Conservation (phyloP, 2,329 filamentous ascomycete species). For the Arthrobotrys megalospora region DNA sequence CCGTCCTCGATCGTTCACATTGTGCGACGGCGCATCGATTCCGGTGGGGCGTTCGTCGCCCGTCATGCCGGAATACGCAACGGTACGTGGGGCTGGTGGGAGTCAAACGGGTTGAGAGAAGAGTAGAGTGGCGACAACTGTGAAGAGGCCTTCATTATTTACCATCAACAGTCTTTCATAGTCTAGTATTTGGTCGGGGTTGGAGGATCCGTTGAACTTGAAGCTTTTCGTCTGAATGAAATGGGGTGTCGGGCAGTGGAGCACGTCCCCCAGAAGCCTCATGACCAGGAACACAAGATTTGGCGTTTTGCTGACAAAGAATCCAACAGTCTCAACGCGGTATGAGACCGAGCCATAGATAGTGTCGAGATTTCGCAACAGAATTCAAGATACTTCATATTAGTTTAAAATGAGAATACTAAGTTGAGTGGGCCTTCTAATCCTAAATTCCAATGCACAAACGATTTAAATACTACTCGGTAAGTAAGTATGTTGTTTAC, state of each 20-base stretch:
- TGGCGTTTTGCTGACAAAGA: conserved; percentile 31
- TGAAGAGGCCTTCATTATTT: conserved; percentile 55
- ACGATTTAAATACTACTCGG: too few species aligned
- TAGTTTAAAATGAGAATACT: too few species aligned
- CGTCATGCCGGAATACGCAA: conserved; percentile 37
- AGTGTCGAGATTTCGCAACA: not conserved
- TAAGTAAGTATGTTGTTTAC: too few species aligned
- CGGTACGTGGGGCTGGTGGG: conserved; percentile 7
- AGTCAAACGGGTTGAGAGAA: conserved; percentile 17
- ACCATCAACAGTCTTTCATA: conserved; percentile 33
- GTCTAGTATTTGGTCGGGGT: conserved; percentile 6
- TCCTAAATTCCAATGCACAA: too few species aligned
- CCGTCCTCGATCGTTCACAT: not conserved
- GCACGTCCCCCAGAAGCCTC: conserved; percentile 17
- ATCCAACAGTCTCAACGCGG: conserved; percentile 16
- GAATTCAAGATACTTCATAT: not conserved
- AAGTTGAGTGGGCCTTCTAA: too few species aligned
- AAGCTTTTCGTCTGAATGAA: conserved; percentile 13
- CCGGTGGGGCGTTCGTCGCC: conserved; percentile 35
- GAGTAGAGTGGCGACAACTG: conserved; percentile 7
- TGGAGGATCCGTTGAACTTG: conserved; percentile 13
- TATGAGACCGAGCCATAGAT: not conserved
- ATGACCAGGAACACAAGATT: conserved; percentile 29
- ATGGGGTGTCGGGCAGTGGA: conserved; percentile 18
- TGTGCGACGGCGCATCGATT: conserved; percentile 25